Base-by-base conservation (phyloP, 2,329 filamentous ascomycete species). In the Fusarium udum region DNA sequence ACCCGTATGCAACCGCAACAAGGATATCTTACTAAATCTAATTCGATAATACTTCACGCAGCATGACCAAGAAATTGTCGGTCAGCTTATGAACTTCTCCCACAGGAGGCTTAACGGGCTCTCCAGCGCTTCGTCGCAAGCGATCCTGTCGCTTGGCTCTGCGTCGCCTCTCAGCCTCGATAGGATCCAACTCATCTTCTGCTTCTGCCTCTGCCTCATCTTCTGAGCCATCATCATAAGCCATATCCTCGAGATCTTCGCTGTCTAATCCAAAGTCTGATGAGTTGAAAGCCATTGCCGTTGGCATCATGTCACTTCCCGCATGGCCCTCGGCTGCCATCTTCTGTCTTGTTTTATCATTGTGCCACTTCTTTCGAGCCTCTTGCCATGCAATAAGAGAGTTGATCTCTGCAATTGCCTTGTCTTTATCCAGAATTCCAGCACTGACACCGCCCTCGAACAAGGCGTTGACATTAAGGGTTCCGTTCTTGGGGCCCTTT, bases 291-390 rank as follows among this genome's bases (percentile, higher is more conserved):
- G 82, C 85, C 73, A 87, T 85, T 31, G 85, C 90, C 14, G 87
- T 89, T 12, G 87, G 87, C 59, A 84, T 82, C 64, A 87, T 82
- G 32, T 86, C 86, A 24, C 83, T 82, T 58, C 84, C 85, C 15
- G 80, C 80, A 42, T 85, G 85, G 11, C 86, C 86, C 78, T 95
- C 95, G 5, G 94, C 95, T 0, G 96, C 96, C 96, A 99, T 98
- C 87, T 99, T 99, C 85, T 98, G 96, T 61, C 95, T 87, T 14
- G 96, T 99, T 87, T 99, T 99, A 83, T 97, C 94, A 69, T 95
- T 91, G 81, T 99, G 96, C 96, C 96, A 99, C 84, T 95, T 95
- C 87, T 99, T 98, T 62, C 96, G 88, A 46, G 94, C 93, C 80
- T 95, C 94, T 82, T 99, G 96, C 96, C 96, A 99, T 53, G 92